Conservation (phyloP, 1,139 yeast genomes). For the Hansenula lynferdii region DNA sequence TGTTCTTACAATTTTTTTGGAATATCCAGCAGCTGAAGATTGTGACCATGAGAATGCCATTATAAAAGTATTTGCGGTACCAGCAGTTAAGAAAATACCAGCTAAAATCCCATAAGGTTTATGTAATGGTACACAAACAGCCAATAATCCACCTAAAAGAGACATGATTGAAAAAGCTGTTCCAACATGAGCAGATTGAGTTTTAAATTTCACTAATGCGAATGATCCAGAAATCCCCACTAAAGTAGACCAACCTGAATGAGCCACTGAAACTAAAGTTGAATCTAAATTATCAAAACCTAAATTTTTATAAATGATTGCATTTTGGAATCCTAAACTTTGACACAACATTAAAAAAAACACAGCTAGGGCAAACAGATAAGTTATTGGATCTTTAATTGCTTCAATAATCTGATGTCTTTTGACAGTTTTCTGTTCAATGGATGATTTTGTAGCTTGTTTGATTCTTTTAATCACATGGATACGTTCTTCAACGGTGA, state of each 20-base stretch:
- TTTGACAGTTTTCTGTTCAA: slow-evolving; percentile 38
- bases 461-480: slow-evolving; percentile 43
- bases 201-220: slow-evolving; percentile 8
- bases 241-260: slow-evolving; percentile 27
- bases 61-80: slow-evolving; percentile 20
- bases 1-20: slow-evolving; percentile 25
- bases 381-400: slow-evolving; percentile 41
- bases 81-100: slow-evolving; percentile 19
- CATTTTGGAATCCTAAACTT: slow-evolving; percentile 38
- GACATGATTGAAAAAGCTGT: slow-evolving; percentile 19
- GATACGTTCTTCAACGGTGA: slow-evolving; percentile 44
- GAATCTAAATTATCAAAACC: slow-evolving; percentile 28
- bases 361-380: slow-evolving; percentile 39
- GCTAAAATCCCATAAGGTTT: slow-evolving; percentile 30
- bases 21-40: slow-evolving; percentile 26
- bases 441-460: slow-evolving; percentile 48
- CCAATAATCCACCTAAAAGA: slow-evolving; percentile 27
- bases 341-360: slow-evolving; percentile 34
- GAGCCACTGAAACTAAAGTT: slow-evolving; percentile 29
- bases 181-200: slow-evolving; percentile 19
- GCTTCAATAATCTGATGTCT: slow-evolving; percentile 47
- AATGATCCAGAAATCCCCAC: slow-evolving; percentile 20
- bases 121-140: slow-evolving; percentile 24
- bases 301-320: slow-evolving; percentile 32
- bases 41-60: slow-evolving; percentile 19